Percentiles rank a stretch among this genome's conserved stretches.
phyloP scores from a whole-genome alignment of 306 rosid species.

The Prunus dulcis region DNA sequence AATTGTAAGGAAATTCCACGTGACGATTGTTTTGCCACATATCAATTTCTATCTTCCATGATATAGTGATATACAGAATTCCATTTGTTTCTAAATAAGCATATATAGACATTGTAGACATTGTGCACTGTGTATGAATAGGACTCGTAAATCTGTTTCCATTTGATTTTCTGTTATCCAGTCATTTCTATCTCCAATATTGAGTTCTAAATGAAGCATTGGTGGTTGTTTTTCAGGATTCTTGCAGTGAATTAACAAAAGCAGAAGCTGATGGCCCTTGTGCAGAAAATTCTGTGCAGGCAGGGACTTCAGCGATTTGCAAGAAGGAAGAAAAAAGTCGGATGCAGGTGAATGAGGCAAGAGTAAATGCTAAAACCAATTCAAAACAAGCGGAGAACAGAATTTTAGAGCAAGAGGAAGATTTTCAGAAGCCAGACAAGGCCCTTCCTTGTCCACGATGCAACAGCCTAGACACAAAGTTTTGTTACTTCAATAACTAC shows the following conservation, averaged over 20 bases:
- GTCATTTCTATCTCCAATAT: neutral
- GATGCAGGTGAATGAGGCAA: conserved; percentile 22
- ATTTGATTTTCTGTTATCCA: neutral
- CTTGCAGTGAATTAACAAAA: conserved; percentile 29
- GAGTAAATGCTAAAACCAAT: conserved; percentile 4
- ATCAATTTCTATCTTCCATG: no score
- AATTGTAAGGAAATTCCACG: no score
- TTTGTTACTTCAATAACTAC: no score
- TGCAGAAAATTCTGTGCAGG: conserved; percentile 30
- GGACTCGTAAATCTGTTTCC: neutral
- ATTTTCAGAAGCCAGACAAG: conserved; percentile 5
- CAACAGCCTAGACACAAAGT: no score
- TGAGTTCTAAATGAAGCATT: conserved; percentile 1
- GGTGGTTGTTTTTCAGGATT: conserved; percentile 40
- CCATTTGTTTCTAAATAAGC: no score
- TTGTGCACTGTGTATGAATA: no score
- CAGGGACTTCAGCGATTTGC: conserved; percentile 22
- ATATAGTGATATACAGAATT: no score
- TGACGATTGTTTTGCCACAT: no score
- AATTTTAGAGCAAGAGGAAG: conserved; percentile 41
- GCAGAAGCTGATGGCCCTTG: conserved; percentile 24
- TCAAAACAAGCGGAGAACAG: conserved; percentile 26
- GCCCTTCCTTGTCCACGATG: no score
- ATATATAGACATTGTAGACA: no score
- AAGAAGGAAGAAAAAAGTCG: conserved; percentile 23